Percentiles rank a stretch among this genome's conserved stretches.
Evolutionary conservation across 139 green algal species (phyloP).

Genomic region (Asterochloris sp.): DNA sequence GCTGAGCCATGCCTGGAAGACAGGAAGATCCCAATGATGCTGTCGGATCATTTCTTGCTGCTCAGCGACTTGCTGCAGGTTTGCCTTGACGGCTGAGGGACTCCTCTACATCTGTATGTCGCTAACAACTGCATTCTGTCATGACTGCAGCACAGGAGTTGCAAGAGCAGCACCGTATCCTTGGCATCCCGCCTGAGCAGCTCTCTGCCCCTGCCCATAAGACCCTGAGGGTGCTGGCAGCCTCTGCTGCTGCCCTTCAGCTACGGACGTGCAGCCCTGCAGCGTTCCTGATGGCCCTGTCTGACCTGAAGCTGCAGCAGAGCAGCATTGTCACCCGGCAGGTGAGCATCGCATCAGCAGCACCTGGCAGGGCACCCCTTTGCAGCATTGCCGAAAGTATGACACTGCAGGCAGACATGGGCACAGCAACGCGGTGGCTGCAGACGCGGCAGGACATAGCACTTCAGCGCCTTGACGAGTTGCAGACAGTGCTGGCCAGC

Average conservation of each 20-base stretch:
- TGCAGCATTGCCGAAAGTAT: neutral
- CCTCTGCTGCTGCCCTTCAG: neutral
- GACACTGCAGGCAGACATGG: neutral
- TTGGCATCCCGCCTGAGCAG: neutral
- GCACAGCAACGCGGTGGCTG: neutral
- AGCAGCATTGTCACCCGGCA: neutral
- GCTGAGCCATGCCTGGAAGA: too few relatives aligned
- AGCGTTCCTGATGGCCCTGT: neutral
- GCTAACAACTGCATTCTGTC: too few relatives aligned
- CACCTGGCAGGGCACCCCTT: neutral
- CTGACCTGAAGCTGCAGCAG: conserved; percentile 2
- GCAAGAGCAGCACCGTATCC: neutral
- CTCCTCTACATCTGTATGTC: too few relatives aligned
- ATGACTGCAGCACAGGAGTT: neutral
- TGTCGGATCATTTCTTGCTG: too few relatives aligned
- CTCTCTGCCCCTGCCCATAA: neutral
- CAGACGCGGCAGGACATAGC: neutral
- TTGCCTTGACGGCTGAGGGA: too few relatives aligned
- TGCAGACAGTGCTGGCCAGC: neutral
- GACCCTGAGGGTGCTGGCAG: neutral
- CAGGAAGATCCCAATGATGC: too few relatives aligned
- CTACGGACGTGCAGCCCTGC: neutral
- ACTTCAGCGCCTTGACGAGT: neutral
- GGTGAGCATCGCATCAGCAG: neutral
- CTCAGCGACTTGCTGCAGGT: too few relatives aligned